Base-by-base conservation (phyloP, 2,329 filamentous ascomycete genomes). In the Penicillium vulpinum region DNA sequence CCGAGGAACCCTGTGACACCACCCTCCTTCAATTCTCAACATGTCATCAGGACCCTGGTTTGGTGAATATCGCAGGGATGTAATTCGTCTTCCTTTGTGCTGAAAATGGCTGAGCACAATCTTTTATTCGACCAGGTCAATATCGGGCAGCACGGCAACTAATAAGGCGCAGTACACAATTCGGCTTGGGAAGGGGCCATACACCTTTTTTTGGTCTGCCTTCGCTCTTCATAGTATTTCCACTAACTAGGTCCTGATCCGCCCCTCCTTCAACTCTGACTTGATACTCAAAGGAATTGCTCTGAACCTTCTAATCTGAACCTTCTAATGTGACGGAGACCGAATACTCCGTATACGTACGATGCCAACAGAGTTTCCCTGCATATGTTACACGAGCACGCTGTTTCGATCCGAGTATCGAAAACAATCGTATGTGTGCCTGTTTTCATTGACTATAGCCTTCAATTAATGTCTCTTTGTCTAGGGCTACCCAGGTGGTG, bases 1-100 rank as follows among this genome's bases (percentile, higher is more conserved):
- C 54, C 61, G 56, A 66, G 64, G 33, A 33, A 44, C 60, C 63
- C 64, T 44, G 60, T 66, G 56, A 45, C 57, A 65, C 64, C 62
- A 64, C 58, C 62, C 52, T 57, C 54, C 16, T 45, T n/a, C 13
- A 15, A n/a, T 40, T n/a, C 28, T 10, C n/a, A 18, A 39, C 22
- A n/a, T 18, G 10, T 28, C 33, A 28, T 43, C 5, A 10, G 24
- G n/a, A n/a, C 22, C n/a, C n/a, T 24, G n/a, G 18, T 21, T 47
- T 22, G n/a, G 29, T n/a, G 26, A 51, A 18, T 50, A 5, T 28
- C 7, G 33, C 54, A 46, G 16, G 31, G 39, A 21, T 35, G 16
- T 5, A 7, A 43, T 48, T 57, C 29, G 6, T 38, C 21, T 28
- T 16, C 10, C 24, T 36, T 16, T 21, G 33, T 35, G 21, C 9